phyloP scores from a whole-genome alignment of 768 basidiomycete species.

The Clavaria fumosa region DNA sequence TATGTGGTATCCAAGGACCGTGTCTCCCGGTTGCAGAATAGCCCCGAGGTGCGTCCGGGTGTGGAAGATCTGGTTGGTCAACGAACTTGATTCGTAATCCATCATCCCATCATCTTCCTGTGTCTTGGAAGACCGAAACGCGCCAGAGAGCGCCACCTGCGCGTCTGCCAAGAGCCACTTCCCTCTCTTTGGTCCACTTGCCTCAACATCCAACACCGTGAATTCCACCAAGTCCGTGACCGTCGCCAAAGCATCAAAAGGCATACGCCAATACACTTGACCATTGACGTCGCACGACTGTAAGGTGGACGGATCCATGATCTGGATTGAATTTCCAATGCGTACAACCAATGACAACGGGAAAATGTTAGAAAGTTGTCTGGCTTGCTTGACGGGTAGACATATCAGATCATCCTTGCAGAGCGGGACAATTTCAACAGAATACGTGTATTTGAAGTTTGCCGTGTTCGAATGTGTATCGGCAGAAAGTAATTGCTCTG shows the following conservation, averaged over 20 bases:
- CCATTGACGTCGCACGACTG: conserved; percentile 69
- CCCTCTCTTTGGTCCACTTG: conserved; percentile 46
- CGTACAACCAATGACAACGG: conserved; percentile 81
- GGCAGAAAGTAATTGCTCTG: conserved; percentile 85
- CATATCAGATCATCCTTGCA: conserved; percentile 98
- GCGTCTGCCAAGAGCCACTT: conserved; percentile 71
- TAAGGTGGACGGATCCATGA: conserved; percentile 80
- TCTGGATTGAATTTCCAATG: conserved; percentile 81
- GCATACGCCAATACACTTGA: conserved; percentile 77
- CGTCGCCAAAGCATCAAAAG: conserved; percentile 73
- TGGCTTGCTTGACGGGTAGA: conserved; percentile 71
- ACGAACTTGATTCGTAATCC: conserved; percentile 45
- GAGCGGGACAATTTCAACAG: conserved; percentile 90
- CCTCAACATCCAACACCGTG: conserved; percentile 87
- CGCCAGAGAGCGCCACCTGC: conserved; percentile 76
- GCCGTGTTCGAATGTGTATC: conserved; percentile 89
- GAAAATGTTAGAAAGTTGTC: conserved; percentile 72
- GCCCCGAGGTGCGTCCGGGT: conserved; percentile 94
- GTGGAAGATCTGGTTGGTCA: conserved; percentile 72
- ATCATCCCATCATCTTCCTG: conserved; percentile 30
- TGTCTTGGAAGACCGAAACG: conserved; percentile 42
- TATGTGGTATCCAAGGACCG: conserved; percentile 82
- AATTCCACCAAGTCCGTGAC: conserved; percentile 86
- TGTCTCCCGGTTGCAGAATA: conserved; percentile 84
- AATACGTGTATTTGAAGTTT: conserved; percentile 95